phyloP scores from a whole-genome alignment of 2,329 filamentous ascomycete species.

The Rhynchosporium agropyri region DNA sequence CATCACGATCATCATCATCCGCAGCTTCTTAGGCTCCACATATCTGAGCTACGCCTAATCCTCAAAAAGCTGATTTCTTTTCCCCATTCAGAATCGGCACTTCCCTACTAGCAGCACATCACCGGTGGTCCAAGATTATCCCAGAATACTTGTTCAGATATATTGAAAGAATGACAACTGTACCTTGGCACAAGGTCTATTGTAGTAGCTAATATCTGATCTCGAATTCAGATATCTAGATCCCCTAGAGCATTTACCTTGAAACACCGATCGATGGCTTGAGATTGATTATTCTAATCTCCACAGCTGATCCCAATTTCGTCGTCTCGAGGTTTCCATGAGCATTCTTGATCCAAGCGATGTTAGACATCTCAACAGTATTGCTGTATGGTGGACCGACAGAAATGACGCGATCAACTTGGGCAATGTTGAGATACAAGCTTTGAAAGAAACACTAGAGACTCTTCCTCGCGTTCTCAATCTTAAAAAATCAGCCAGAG shows the following conservation, averaged over 20 bases:
- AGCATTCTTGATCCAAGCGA: neutral
- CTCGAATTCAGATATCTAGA: neutral
- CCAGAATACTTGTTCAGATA: neutral
- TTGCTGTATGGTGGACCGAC: slow-evolving; percentile 14
- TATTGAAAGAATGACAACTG: neutral
- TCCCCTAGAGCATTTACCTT: neutral
- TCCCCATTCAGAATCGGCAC: slow-evolving; percentile 2
- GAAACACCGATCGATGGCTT: neutral
- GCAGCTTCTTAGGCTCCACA: slow-evolving; percentile 40
- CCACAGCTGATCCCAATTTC: neutral
- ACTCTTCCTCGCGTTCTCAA: slow-evolving; percentile 19
- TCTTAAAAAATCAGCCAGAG: neutral
- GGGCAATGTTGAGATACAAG: slow-evolving; percentile 7
- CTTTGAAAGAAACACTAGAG: slow-evolving; percentile 18
- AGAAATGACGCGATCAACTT: neutral
- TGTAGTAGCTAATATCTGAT: slow-evolving; percentile 29
- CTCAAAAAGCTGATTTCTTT: slow-evolving; percentile 31
- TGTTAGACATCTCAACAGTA: neutral
- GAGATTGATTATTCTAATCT: neutral
- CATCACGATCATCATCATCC: slow-evolving; percentile 28
- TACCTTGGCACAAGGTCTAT: slow-evolving; percentile 35
- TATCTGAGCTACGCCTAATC: slow-evolving; percentile 31
- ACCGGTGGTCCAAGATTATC: neutral
- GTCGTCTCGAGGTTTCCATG: no score
- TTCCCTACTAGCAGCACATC: slow-evolving; percentile 31